Conservation (phyloP, 805 yeast genomes). For the Yarrowia keelungensis region DNA sequence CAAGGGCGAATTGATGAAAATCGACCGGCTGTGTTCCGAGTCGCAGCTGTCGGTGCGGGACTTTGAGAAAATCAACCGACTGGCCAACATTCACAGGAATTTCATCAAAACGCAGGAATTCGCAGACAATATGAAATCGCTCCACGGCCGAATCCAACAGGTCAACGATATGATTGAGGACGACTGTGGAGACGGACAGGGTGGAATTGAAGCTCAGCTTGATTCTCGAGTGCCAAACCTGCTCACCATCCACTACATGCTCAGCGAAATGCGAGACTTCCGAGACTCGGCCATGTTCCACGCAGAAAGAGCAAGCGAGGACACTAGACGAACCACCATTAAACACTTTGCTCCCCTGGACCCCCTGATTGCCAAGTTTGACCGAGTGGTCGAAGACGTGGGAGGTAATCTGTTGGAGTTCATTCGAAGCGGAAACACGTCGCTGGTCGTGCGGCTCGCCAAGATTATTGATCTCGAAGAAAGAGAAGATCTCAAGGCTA, state of each 20-base stretch:
- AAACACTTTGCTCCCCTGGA: constrained; percentile 62
- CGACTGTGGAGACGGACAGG: constrained; percentile 51
- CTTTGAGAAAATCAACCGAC: constrained; percentile 71
- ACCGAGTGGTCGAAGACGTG: constrained; percentile 63
- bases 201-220: constrained; percentile 51
- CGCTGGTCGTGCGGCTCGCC: constrained; percentile 72
- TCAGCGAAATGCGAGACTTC: constrained; percentile 77
- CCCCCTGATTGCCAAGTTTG: constrained; percentile 64
- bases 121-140: constrained; percentile 65
- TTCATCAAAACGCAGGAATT: constrained; percentile 73
- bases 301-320: constrained; percentile 62
- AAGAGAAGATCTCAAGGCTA: constrained; percentile 70
- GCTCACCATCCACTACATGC: constrained; percentile 69
- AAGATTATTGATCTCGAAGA: constrained; percentile 84
- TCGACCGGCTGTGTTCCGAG: constrained; percentile 60
- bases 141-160: constrained; percentile 58
- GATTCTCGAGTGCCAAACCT: constrained; percentile 61
- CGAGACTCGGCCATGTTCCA: constrained; percentile 73
- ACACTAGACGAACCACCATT: constrained; percentile 69
- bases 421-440: constrained; percentile 69
- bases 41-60: constrained; percentile 66
- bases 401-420: constrained; percentile 75
- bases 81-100: constrained; percentile 73
- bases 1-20: constrained; percentile 46
- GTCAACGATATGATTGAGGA: constrained; percentile 62